Percentiles rank a stretch among this genome's conserved stretches.
phyloP scores from a whole-genome alignment of 495 filamentous ascomycete genomes.

The Parathielavia hyrcaniae region DNA sequence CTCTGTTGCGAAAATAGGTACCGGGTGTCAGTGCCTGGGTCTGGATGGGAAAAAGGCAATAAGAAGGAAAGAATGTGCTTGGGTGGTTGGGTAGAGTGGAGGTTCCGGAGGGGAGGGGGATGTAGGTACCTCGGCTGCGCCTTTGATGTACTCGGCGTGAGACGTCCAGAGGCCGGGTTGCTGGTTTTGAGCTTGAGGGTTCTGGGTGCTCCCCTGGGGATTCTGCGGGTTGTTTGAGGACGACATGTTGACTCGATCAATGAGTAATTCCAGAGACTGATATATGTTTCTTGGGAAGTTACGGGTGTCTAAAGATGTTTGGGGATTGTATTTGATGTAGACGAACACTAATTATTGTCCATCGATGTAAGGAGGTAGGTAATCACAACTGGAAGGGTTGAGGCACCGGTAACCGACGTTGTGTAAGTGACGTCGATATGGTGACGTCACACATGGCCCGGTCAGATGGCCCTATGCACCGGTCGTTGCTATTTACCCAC shows the following conservation, averaged over 20 bases:
- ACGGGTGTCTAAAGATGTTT: too few species aligned
- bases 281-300: neutral
- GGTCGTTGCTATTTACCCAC: too few species aligned
- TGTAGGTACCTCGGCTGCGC: conserved; percentile 39
- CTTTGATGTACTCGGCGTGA: conserved; percentile 46
- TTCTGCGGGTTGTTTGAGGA: conserved; percentile 17
- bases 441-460: too few species aligned
- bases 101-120: neutral
- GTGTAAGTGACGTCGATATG: too few species aligned
- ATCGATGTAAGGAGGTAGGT: too few species aligned
- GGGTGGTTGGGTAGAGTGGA: neutral
- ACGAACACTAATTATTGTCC: too few species aligned
- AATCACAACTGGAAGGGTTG: too few species aligned
- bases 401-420: too few species aligned
- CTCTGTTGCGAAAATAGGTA: conserved; percentile 20
- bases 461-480: too few species aligned
- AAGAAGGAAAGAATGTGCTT: too few species aligned
- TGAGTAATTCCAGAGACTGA: too few species aligned
- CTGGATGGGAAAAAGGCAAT: neutral
- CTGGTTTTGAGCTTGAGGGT: conserved; percentile 11
- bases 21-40: neutral
- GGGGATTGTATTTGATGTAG: too few species aligned
- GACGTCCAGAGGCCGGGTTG: conserved; percentile 37
- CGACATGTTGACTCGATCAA: conserved; percentile 7
- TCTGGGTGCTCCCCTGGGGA: conserved; percentile 13